phyloP scores from a whole-genome alignment of 176 grass and related monocot species.

The Pontederia crassipes region DNA sequence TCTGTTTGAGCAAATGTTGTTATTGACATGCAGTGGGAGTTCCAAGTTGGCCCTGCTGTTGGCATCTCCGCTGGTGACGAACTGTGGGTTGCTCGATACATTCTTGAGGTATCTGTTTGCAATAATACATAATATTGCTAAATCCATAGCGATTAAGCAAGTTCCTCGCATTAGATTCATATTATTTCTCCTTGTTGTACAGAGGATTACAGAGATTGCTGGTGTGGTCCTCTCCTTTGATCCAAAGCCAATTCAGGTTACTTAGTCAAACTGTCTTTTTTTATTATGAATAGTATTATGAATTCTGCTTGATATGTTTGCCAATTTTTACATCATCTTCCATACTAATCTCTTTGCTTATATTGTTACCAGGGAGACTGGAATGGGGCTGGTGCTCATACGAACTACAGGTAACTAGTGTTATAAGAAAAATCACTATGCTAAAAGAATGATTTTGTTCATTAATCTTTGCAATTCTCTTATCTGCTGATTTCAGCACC shows the following conservation, averaged over 20 bases:
- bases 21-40: conserved; percentile 58
- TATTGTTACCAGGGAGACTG: conserved; percentile 54
- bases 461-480: background rate
- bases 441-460: background rate
- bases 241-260: conserved; percentile 75
- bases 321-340: background rate
- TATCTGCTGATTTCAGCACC: conserved; percentile 38
- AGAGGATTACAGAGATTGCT: conserved; percentile 98
- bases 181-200: background rate
- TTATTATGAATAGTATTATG: background rate
- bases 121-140: background rate
- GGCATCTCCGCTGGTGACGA: conserved; percentile 80
- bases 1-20: background rate
- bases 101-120: conserved; percentile 58
- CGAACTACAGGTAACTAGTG: conserved; percentile 62
- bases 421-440: background rate
- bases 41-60: conserved; percentile 78
- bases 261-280: background rate
- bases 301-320: background rate
- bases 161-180: background rate
- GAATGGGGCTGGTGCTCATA: conserved; percentile 94
- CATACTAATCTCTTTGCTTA: background rate
- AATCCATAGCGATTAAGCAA: background rate
- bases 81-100: conserved; percentile 84
- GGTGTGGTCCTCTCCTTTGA: conserved; percentile 84